Percentiles rank a stretch among this genome's conserved stretches.
These are phyloP conservation scores for Torrubiellomyces zombiae DNA, from an alignment of 2,329 filamentous ascomycete species.

Conservation along the genomic window DNA sequence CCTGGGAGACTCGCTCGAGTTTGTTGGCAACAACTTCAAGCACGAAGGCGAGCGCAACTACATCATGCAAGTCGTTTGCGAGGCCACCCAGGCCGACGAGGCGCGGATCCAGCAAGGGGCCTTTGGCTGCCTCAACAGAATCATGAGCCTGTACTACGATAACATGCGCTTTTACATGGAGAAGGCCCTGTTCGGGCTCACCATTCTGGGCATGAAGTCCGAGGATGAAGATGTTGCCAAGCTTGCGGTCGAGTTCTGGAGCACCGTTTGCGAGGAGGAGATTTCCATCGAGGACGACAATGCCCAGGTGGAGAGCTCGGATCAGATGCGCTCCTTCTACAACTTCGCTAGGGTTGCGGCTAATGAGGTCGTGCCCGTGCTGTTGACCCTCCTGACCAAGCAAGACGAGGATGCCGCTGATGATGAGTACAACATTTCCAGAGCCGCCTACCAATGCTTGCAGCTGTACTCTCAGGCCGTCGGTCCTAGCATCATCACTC, in stretches of 20 bases:
- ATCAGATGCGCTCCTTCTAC: conserved; percentile 82
- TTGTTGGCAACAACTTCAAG: conserved; percentile 96
- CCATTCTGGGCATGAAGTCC: conserved; percentile 96
- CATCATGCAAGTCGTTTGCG: conserved; percentile 99
- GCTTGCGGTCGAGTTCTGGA: conserved; percentile 98
- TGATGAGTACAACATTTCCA: conserved; percentile 93
- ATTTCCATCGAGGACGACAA: conserved; percentile 98
- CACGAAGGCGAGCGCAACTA: conserved; percentile 98
- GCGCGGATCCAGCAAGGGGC: conserved; percentile 85
- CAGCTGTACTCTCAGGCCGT: conserved; percentile 92
- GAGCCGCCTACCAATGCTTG: conserved; percentile 89
- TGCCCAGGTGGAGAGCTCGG: conserved; percentile 53
- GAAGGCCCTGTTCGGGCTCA: conserved; percentile 94
- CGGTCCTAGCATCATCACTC: conserved; percentile 63
- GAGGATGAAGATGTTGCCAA: conserved; percentile 96
- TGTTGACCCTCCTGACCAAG: conserved; percentile 78
- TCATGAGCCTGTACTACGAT: conserved; percentile 98
- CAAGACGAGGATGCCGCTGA: conserved; percentile 95
- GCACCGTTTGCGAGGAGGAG: conserved; percentile 98
- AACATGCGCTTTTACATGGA: conserved; percentile 99
- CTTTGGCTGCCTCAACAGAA: conserved; percentile 93
- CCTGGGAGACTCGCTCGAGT: conserved; percentile 90
- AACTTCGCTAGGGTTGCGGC: conserved; percentile 91
- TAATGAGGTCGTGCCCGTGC: conserved; percentile 82
- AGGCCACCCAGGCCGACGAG: conserved; percentile 90